A percentile compares a stretch with the other conserved stretches of the same genome.
phyloP scores from a whole-genome alignment of 2,329 filamentous ascomycete species.

The Penicillium corylophilum region DNA sequence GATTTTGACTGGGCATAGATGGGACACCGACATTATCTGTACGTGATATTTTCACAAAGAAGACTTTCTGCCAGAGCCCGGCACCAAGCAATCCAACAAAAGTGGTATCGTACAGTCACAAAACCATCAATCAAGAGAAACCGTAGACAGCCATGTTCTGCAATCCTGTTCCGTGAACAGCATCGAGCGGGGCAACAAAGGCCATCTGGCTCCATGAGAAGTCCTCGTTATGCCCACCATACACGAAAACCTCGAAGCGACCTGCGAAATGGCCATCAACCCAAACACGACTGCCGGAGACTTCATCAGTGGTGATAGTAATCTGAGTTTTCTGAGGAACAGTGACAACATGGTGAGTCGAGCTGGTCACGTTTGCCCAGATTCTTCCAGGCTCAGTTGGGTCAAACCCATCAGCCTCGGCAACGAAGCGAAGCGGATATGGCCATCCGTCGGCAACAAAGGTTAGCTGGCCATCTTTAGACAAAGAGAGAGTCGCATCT shows the following conservation, averaged over 20 bases:
- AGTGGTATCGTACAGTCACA: too few relatives aligned
- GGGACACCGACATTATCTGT: too few relatives aligned
- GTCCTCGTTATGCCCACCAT: constrained; percentile 51
- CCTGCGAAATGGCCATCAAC: constrained; percentile 48
- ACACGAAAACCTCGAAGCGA: constrained; percentile 57
- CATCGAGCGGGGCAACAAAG: constrained; percentile 52
- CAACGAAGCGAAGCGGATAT: constrained; percentile 52
- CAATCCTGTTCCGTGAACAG: constrained; percentile 9
- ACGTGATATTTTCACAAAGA: too few relatives aligned
- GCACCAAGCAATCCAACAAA: too few relatives aligned
- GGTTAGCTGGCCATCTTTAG: constrained; percentile 34
- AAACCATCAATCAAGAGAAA: background rate
- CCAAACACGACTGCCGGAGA: constrained; percentile 53
- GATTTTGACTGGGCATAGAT: too few relatives aligned
- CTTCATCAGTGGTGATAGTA: constrained; percentile 46
- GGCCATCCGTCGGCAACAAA: constrained; percentile 47
- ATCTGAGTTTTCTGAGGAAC: constrained; percentile 37
- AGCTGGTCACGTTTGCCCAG: constrained; percentile 51
- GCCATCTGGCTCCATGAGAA: constrained; percentile 60
- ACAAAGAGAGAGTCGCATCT: constrained; percentile 45
- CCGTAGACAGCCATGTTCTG: background rate
- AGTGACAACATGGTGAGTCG: constrained; percentile 44
- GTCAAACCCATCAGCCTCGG: constrained; percentile 47
- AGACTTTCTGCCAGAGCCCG: too few relatives aligned
- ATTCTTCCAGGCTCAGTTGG: constrained; percentile 51